phyloP scores from a whole-genome alignment of 768 basidiomycete species.

The Obba rivulosa region DNA sequence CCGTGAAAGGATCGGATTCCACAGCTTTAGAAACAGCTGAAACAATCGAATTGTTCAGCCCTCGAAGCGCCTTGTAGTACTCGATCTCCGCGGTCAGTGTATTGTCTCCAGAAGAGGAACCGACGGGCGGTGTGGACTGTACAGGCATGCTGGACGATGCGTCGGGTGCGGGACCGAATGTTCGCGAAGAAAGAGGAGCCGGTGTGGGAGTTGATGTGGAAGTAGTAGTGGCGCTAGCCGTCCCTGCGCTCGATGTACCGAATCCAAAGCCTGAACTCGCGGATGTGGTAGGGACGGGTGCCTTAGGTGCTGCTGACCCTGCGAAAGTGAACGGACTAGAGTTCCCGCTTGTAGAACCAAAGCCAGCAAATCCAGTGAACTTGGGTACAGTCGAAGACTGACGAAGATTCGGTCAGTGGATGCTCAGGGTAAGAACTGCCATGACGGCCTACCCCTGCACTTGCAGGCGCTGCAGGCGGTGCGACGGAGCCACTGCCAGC shows the following conservation, averaged over 20 bases:
- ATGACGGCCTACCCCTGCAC: conserved; percentile 18
- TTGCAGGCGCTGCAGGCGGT: conserved; percentile 3
- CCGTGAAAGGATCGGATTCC: conserved; percentile 66
- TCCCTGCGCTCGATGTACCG: neutral
- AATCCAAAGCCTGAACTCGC: conserved; percentile 13
- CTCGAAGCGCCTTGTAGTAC: conserved; percentile 68
- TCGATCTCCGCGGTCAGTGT: conserved; percentile 35
- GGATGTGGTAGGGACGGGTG: conserved; percentile 15
- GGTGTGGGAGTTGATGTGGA: conserved; percentile 17
- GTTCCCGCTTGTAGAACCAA: conserved; percentile 32
- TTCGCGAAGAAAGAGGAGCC: conserved; percentile 35
- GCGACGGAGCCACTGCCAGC: conserved; percentile 14
- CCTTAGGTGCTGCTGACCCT: conserved; percentile 14
- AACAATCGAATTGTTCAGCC: conserved; percentile 64
- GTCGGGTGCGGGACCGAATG: conserved; percentile 30
- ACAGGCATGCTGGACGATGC: neutral
- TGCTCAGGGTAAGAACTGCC: neutral
- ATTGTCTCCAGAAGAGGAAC: conserved; percentile 17
- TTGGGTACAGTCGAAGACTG: conserved; percentile 31
- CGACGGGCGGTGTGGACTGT: conserved; percentile 1
- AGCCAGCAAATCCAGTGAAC: conserved; percentile 49
- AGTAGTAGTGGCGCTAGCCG: conserved; percentile 9
- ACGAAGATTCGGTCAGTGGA: neutral
- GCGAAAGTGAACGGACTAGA: conserved; percentile 37
- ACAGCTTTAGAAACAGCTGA: conserved; percentile 53